Evolutionary conservation across 2,329 filamentous ascomycete genomes (phyloP).

Genomic region (Lachnellula hyalina): DNA sequence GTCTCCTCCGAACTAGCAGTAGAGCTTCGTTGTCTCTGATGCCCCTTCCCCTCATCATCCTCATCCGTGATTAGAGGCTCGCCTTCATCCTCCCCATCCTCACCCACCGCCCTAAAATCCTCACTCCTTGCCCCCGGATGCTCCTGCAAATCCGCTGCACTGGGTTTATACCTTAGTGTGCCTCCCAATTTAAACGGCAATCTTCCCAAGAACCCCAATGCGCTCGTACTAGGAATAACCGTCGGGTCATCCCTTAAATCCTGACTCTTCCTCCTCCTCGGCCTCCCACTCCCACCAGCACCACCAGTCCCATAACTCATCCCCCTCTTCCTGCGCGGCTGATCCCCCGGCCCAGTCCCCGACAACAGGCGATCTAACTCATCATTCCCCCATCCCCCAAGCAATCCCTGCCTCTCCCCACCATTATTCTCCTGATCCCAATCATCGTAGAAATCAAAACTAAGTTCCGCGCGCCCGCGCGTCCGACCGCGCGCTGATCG

Average conservation of each 20-base stretch:
- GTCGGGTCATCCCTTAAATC: constrained; percentile 59
- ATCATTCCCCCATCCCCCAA: constrained; percentile 72
- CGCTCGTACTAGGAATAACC: constrained; percentile 81
- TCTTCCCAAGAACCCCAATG: constrained; percentile 77
- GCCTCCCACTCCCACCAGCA: constrained; percentile 28
- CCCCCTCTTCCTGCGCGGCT: constrained; percentile 65
- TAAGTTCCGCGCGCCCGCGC: constrained; percentile 66
- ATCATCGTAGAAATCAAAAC: constrained; percentile 97
- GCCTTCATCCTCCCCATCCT: constrained; percentile 38
- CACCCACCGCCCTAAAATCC: constrained; percentile 29
- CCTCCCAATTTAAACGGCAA: constrained; percentile 82
- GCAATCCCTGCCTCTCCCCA: constrained; percentile 48
- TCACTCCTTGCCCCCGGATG: constrained; percentile 52
- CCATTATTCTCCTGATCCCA: constrained; percentile 59
- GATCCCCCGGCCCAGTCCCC: constrained; percentile 51
- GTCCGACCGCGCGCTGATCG: constrained; percentile 64
- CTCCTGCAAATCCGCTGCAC: constrained; percentile 83
- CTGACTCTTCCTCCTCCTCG: constrained; percentile 49
- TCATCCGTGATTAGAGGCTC: constrained; percentile 62
- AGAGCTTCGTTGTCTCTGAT: constrained; percentile 61
- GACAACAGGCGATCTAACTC: constrained; percentile 81
- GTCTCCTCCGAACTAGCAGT: constrained; percentile 78
- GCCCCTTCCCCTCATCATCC: constrained; percentile 17
- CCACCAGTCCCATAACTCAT: constrained; percentile 85
- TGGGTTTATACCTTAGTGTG: constrained; percentile 81